Evolutionary conservation across 78 protist genomes (phyloP), one percentile per base, ranked within the genome.

Genomic region (Dictyostelium purpureum): DNA sequence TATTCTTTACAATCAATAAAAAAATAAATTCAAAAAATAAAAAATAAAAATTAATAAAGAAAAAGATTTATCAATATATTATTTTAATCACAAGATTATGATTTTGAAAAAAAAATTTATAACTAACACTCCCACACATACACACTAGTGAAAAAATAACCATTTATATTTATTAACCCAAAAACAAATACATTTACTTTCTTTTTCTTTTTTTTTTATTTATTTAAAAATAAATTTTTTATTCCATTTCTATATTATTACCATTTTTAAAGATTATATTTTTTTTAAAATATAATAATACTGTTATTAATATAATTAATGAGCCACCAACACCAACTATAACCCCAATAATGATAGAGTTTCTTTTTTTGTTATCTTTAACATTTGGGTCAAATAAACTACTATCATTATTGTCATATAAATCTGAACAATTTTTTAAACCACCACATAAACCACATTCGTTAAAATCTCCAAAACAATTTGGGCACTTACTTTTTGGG

Each of bases 391-490:
- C 0, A 63, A 12, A 0, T 31, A 28, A 12, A 31, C 9, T 63
- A 63, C 18, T 6, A 63, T 33, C 18, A 26, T 35, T 28, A 63
- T 11, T 63, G 16, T 19, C 43, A 63, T n/a, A 63, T 18, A 11
- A 59, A 31, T 63, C n/a, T 33, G 18, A 12, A 63, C 71, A 63
- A 63, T 11, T 31, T 63, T 63, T 43, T 18, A 16, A 1, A 63
- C 92, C 92, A 33, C 80, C 80, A 61, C 92, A 85, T 28, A 85
- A n/a, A 12, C 82, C 80, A 47, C 92, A 83, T 14, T 2, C 24
- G 28, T 59, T 67, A 31, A 71, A 71, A n/a, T 4, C 12, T 2
- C 43, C 7, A 3, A 33, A 31, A 52, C 81, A 75, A 51, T 9
- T 1, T 14, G 31, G 31, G 5, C 81, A 75, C 24, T 31, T 19